Base-by-base conservation (phyloP, 495 filamentous ascomycete species). In the Peziza echinospora region DNA sequence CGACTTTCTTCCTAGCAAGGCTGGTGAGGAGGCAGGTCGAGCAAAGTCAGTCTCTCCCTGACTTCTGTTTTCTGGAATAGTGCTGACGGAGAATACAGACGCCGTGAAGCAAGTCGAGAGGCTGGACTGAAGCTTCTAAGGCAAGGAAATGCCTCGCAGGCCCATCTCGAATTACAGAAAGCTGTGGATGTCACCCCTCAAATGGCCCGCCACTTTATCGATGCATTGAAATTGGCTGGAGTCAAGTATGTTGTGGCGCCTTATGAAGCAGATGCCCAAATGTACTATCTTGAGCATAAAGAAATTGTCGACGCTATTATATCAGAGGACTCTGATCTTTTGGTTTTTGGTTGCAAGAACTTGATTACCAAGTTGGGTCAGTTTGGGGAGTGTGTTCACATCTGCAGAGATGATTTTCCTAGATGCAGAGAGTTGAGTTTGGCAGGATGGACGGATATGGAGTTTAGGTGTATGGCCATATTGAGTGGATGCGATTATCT, bases 401-500 rank as follows among this genome's bases (percentile, higher is more conserved):
- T 99, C 52, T 82, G 80, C 58, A 77, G 87, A 16, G 73, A 70
- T 0, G 78, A 93, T 51, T 96, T 99, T 53, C 76, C 79, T 34
- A 21, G 44, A 1, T 91, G 84, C 49, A 77, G 78, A 40, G 87
- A 93, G 48, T 72, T 96, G 34, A 91, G 76, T 44, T 63, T 99
- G 16, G 77, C 82, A 10, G 87, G 85, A 11, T 99, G 89, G 87
- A 79, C 81, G 2, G 84, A 94, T 61, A 68, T 65, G 5, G 82
- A 94, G 47, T 99, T 99, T 54, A 71, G 91, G 42, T 76, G 70
- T 19, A 99, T 99, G 91, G 84, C 86, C 44, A 96, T 99, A 45
- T 59, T 99, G 19, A 93, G 84, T 60, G 91, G 91, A n/a, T 99
- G 91, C 61, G 91, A 99, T 60, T 99, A 99, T 62, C 70, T 96